Conservation (phyloP, 108 stramenopile genomes). For the Cyclotella distinguenda region DNA sequence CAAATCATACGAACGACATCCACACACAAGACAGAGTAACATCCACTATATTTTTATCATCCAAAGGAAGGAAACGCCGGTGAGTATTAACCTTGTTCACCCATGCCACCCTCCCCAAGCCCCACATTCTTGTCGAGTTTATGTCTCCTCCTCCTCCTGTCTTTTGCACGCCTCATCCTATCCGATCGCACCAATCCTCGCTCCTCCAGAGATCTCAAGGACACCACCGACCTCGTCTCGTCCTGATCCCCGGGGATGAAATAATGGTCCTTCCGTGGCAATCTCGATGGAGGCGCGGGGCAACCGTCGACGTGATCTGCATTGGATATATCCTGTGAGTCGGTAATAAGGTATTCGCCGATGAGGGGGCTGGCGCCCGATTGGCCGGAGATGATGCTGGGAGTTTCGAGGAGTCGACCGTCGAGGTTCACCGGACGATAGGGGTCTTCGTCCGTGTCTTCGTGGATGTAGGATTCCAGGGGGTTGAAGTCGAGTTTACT, state of each 20-base stretch:
- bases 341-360: neutral
- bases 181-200: neutral
- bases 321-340: neutral
- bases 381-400: neutral
- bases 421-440: neutral
- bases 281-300: neutral
- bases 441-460: neutral
- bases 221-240: neutral
- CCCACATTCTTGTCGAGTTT: neutral
- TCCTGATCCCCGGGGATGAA: neutral
- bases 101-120: neutral
- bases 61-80: too few relatives aligned
- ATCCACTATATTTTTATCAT: too few relatives aligned
- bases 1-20: too few relatives aligned
- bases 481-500: neutral
- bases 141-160: neutral
- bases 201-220: neutral
- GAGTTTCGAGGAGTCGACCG: neutral
- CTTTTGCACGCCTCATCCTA: neutral
- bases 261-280: neutral
- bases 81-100: neutral
- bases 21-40: too few relatives aligned
- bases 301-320: neutral
- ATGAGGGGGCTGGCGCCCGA: neutral
- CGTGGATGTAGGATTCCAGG: neutral